Evolutionary conservation across 2,329 filamentous ascomycete species (phyloP).

Genomic region (Xenoacremonium recifei): DNA sequence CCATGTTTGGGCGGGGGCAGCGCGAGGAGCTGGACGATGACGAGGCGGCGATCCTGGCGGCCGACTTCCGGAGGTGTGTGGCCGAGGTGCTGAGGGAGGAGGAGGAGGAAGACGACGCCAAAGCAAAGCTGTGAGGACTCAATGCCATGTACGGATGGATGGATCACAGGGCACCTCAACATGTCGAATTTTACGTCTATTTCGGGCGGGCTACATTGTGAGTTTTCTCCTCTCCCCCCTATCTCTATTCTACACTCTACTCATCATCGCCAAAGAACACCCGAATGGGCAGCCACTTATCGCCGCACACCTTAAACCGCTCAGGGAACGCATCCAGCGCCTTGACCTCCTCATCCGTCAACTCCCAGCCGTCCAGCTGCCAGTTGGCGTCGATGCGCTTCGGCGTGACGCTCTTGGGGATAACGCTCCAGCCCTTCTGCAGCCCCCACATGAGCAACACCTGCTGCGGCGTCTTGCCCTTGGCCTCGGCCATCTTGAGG

Average conservation of each 20-base stretch:
- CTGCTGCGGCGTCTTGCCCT: constrained; percentile 71
- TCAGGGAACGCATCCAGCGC: constrained; percentile 66
- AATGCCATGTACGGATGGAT: too few species aligned
- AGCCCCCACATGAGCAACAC: constrained; percentile 79
- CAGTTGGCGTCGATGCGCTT: constrained; percentile 75
- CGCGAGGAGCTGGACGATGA: constrained; percentile 75
- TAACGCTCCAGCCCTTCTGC: constrained; percentile 77
- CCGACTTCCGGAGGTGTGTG: constrained; percentile 49
- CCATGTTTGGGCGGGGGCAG: constrained; percentile 76
- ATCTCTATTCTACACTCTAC: constrained; percentile 37
- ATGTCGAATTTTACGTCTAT: too few species aligned
- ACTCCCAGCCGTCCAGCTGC: constrained; percentile 68
- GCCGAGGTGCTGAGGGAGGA: constrained; percentile 47
- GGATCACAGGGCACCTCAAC: too few species aligned
- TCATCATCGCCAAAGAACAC: constrained; percentile 85
- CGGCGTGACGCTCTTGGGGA: constrained; percentile 79
- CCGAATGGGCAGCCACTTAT: constrained; percentile 71
- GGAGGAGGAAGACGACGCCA: constrained; percentile 23
- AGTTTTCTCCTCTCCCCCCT: too few species aligned
- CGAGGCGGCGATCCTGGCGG: constrained; percentile 62
- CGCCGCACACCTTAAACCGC: constrained; percentile 80
- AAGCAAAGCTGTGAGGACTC: constrained; percentile 36
- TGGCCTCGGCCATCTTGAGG: constrained; percentile 59
- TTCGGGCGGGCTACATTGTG: too few species aligned
- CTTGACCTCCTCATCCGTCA: constrained; percentile 71